Percentiles rank a stretch among this genome's conserved stretches.
These are phyloP conservation scores for Sanghuangporus sanghuang DNA, from an alignment of 1,284 basidiomycete genomes.

Conservation along the genomic window DNA sequence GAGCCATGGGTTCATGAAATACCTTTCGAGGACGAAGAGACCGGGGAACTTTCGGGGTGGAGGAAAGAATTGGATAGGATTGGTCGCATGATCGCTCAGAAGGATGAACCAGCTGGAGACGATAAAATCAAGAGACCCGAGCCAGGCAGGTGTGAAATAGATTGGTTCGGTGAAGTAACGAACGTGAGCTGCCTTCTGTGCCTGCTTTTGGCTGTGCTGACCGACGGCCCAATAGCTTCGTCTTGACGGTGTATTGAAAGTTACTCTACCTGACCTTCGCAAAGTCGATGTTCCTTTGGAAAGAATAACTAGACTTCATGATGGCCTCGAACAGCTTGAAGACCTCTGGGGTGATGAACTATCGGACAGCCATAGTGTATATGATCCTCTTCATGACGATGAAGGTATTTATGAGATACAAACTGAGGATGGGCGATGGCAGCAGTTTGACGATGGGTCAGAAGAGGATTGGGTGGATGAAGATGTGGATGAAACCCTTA, in stretches of 20 bases:
- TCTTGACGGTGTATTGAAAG: constrained; percentile 62
- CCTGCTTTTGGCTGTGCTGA: constrained; percentile 3
- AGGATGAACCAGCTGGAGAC: constrained; percentile 35
- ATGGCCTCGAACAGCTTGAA: constrained; percentile 74
- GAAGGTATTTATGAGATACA: constrained; percentile 20
- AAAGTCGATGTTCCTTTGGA: constrained; percentile 50
- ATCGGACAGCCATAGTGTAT: constrained; percentile 30
- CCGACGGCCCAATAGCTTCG: constrained; percentile 44
- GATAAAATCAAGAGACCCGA: constrained; percentile 40
- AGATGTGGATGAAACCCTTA: constrained; percentile 25
- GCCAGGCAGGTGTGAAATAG: constrained; percentile 36
- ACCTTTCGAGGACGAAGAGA: constrained; percentile 35
- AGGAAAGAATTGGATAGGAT: constrained; percentile 61
- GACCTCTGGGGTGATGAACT: constrained; percentile 56
- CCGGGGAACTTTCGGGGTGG: constrained; percentile 59
- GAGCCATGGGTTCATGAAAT: constrained; percentile 71
- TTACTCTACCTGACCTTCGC: constrained; percentile 54
- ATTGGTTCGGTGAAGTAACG: constrained; percentile 78
- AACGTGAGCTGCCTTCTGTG: constrained; percentile 42
- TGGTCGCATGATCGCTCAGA: constrained; percentile 53
- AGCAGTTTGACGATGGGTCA: constrained; percentile 32
- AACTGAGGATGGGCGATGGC: constrained; percentile 17
- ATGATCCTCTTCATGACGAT: constrained; percentile 27
- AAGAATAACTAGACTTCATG: constrained; percentile 65
- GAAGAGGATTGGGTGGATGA: constrained; percentile 53